Evolutionary conservation across 306 rosid genomes (phyloP).

Genomic region (Hylodesmum podocarpum): DNA sequence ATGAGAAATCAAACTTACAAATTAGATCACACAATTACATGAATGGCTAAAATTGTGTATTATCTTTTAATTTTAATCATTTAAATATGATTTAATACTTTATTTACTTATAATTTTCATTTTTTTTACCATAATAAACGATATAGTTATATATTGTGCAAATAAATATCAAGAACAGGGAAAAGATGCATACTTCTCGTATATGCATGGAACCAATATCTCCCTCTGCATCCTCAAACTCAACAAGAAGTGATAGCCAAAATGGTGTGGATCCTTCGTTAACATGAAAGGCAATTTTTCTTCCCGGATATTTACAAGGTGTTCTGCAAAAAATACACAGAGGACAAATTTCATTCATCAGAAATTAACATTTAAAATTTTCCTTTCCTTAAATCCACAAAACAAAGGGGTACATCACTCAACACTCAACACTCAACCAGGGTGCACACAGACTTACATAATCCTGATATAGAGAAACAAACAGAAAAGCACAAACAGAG

Average conservation of each 20-base stretch:
- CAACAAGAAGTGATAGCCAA: constrained; percentile 81
- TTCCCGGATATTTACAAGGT: constrained; percentile 73
- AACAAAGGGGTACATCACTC: constrained; percentile 25
- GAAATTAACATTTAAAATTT: constrained; percentile 5
- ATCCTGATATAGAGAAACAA: constrained; percentile 25
- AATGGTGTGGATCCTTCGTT: constrained; percentile 91
- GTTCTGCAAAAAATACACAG: constrained; percentile 48
- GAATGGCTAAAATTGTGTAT: too few relatives aligned
- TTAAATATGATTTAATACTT: too few relatives aligned
- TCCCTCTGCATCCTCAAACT: constrained; percentile 93
- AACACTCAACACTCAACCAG: neutral
- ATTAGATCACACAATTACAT: too few relatives aligned
- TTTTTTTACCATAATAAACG: too few relatives aligned
- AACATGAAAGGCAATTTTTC: constrained; percentile 75
- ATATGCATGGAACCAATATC: constrained; percentile 86
- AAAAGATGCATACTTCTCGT: constrained; percentile 48
- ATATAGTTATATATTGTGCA: neutral
- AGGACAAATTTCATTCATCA: constrained; percentile 15
- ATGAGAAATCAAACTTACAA: too few relatives aligned
- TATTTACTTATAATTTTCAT: too few relatives aligned
- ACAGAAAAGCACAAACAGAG: neutral
- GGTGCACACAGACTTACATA: neutral
- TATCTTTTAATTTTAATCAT: too few relatives aligned
- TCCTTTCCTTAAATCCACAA: constrained; percentile 24
- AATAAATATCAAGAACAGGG: neutral